A percentile compares a stretch with the other conserved stretches of the same genome.
These are phyloP conservation scores for Candida vartiovaarae DNA, from an alignment of 805 yeast species.

Conservation along the genomic window DNA sequence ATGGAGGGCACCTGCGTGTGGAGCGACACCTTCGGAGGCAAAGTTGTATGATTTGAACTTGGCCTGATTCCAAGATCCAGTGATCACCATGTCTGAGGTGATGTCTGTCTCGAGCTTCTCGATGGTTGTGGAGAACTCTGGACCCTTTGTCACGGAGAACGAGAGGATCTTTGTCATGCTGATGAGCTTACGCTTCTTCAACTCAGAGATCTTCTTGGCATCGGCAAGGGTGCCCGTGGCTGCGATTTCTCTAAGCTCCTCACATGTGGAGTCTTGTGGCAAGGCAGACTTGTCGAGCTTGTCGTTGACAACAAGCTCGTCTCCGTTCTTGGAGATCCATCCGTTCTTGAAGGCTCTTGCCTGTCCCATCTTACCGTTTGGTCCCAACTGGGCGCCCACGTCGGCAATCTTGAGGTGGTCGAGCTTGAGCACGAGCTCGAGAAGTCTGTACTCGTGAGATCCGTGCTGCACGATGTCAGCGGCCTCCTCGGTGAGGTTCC, in stretches of 20 bases:
- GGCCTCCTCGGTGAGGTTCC: constrained; percentile 78
- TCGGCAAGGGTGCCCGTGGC: constrained; percentile 49
- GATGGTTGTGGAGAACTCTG: constrained; percentile 76
- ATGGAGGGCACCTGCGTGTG: constrained; percentile 89
- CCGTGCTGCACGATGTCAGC: constrained; percentile 71
- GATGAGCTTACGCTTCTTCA: constrained; percentile 90
- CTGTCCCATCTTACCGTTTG: constrained; percentile 87
- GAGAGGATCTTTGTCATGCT: constrained; percentile 65
- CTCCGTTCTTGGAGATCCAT: constrained; percentile 89
- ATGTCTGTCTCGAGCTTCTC: constrained; percentile 85
- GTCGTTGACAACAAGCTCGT: constrained; percentile 53
- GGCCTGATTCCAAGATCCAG: constrained; percentile 76
- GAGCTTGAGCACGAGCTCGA: constrained; percentile 65
- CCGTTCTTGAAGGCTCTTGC: constrained; percentile 96
- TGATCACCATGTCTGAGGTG: constrained; percentile 84
- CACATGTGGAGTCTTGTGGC: constrained; percentile 64
- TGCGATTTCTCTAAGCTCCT: constrained; percentile 51
- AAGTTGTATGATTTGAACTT: constrained; percentile 94
- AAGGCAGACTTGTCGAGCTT: constrained; percentile 38
- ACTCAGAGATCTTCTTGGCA: constrained; percentile 66
- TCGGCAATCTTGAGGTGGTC: constrained; percentile 82
- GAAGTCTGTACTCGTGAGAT: constrained; percentile 82
- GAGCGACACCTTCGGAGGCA: constrained; percentile 85
- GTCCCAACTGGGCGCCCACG: constrained; percentile 64
- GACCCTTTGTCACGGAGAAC: constrained; percentile 71